These are phyloP conservation scores for Pythium guiyangense DNA, from an alignment of 352 stramenopile genomes.

Conservation along the genomic window DNA sequence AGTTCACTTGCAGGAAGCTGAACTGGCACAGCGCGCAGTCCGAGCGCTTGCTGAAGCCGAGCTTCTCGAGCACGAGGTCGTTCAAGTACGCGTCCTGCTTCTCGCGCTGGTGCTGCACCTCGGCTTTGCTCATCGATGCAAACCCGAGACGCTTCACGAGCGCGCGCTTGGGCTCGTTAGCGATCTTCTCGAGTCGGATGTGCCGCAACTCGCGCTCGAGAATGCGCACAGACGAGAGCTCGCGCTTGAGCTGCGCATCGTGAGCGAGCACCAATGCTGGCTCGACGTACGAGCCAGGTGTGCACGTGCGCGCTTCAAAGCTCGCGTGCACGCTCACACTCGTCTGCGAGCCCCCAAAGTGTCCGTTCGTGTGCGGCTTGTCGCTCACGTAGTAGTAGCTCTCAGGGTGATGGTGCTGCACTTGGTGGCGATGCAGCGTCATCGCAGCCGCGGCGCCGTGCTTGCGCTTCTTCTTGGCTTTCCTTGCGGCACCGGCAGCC, in stretches of 20 bases:
- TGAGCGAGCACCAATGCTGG: constrained; percentile 34
- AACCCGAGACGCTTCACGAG: constrained; percentile 21
- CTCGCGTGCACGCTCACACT: constrained; percentile 6
- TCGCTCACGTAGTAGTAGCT: constrained; percentile 9
- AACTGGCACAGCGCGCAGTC: constrained; percentile 66
- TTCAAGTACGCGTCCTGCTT: constrained; percentile 39
- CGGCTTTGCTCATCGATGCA: constrained; percentile 15
- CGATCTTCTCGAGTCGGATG: constrained; percentile 39
- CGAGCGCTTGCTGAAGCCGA: constrained; percentile 51
- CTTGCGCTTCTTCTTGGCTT: constrained; percentile 25
- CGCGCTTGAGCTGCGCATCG: constrained; percentile 37
- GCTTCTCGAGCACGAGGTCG: constrained; percentile 49
- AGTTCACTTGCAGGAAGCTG: constrained; percentile 44
- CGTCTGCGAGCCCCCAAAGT: constrained; percentile 12
- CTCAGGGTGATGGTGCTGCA: constrained; percentile 9
- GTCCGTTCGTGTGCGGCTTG: constrained; percentile 13
- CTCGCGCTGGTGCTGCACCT: constrained; percentile 16
- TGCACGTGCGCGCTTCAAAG: constrained; percentile 8
- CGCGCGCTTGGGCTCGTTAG: constrained; percentile 13
- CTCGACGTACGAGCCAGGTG: constrained; percentile 24
- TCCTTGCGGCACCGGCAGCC: background rate
- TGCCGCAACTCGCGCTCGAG: constrained; percentile 48
- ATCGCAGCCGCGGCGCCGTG: background rate
- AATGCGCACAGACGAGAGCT: constrained; percentile 33
- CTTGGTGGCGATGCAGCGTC: too few relatives aligned